A percentile compares a stretch with the other conserved stretches of the same genome.
phyloP scores from a whole-genome alignment of 139 green algal genomes.

The Closterium sp. region DNA sequence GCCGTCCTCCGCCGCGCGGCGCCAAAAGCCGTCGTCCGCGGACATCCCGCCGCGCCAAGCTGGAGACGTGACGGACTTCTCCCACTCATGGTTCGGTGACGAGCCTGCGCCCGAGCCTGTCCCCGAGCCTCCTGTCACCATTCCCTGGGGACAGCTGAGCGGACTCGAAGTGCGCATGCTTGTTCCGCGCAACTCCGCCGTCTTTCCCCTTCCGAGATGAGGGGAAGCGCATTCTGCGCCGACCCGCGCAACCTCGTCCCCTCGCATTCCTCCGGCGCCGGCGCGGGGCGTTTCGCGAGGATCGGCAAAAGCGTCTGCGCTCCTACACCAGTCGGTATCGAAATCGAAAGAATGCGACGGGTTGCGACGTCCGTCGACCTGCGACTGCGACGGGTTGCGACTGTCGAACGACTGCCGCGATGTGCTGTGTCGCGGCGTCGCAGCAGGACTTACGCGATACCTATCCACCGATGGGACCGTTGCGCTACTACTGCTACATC shows the following conservation, averaged over 20 bases:
- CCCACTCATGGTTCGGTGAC: neutral
- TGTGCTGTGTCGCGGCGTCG: neutral
- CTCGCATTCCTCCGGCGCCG: neutral
- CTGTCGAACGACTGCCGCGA: neutral
- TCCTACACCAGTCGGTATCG: neutral
- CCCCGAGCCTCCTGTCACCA: neutral
- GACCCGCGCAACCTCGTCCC: neutral
- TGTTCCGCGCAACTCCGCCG: neutral
- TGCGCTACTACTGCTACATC: neutral
- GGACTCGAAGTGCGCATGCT: too few species aligned
- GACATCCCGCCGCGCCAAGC: neutral
- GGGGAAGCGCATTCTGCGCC: neutral
- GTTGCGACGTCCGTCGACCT: neutral
- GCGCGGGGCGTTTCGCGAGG: neutral
- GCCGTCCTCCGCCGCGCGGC: neutral
- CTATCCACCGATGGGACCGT: neutral
- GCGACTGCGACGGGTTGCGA: neutral
- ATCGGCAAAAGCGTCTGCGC: neutral
- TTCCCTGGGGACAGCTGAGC: neutral
- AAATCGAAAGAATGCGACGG: neutral
- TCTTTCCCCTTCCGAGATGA: neutral
- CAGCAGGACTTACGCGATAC: neutral
- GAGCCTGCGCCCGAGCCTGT: neutral
- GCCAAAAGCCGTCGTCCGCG: neutral
- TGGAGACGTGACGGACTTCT: neutral